These are phyloP conservation scores for Solanum pimpinellifolium DNA, from an alignment of 257 asterid genomes.

Conservation along the genomic window DNA sequence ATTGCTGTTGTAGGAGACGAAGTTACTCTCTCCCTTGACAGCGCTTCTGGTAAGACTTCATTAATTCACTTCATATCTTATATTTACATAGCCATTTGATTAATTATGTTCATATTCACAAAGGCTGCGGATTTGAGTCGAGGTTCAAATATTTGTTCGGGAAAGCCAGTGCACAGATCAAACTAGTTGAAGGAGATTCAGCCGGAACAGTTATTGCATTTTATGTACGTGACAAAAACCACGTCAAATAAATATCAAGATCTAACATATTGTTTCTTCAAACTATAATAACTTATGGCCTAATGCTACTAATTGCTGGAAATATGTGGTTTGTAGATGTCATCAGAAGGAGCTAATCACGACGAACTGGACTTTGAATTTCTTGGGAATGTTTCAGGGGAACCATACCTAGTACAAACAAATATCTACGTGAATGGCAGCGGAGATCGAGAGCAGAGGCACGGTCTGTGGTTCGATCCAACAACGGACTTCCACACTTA, in stretches of 20 bases:
- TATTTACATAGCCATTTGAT: neutral
- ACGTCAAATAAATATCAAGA: neutral
- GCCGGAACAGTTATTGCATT: slow-evolving; percentile 56
- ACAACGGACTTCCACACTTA: slow-evolving; percentile 41
- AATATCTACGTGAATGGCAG: slow-evolving; percentile 39
- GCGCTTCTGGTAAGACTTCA: slow-evolving; percentile 14
- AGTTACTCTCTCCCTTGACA: slow-evolving; percentile 26
- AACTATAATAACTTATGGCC: neutral
- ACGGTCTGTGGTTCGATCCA: slow-evolving; percentile 51
- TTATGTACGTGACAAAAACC: slow-evolving; percentile 16
- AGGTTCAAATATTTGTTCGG: slow-evolving; percentile 46
- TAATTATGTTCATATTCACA: neutral
- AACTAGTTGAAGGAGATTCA: slow-evolving; percentile 40
- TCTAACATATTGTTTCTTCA: neutral
- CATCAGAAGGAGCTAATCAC: slow-evolving; percentile 36
- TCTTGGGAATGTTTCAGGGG: slow-evolving; percentile 49
- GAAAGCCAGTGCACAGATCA: slow-evolving; percentile 36
- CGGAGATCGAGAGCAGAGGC: slow-evolving; percentile 53
- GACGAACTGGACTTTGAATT: slow-evolving; percentile 65
- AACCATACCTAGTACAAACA: slow-evolving; percentile 50
- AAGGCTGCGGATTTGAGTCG: slow-evolving; percentile 56
- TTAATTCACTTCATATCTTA: neutral
- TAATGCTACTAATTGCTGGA: neutral
- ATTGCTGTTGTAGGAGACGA: slow-evolving; percentile 19
- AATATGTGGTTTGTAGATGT: slow-evolving; percentile 20